phyloP scores from a whole-genome alignment of 495 filamentous ascomycete species.

The Talaromyces thailandensis region DNA sequence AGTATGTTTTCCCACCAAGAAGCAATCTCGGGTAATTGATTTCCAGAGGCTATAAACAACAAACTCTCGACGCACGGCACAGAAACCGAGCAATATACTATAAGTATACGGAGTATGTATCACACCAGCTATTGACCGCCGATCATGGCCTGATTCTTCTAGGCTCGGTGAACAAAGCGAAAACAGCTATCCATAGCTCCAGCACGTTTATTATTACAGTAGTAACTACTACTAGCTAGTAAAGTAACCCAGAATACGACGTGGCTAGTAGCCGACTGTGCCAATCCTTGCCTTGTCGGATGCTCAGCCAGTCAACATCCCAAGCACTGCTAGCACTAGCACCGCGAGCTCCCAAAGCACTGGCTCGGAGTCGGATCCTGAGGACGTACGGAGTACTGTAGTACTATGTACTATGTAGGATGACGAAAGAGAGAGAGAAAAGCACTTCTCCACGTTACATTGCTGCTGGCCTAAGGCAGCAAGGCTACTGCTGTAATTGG shows the following conservation, averaged over 20 bases:
- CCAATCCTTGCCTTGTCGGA: conserved; percentile 3
- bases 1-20: not conserved
- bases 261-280: not conserved
- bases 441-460: conserved; percentile 5
- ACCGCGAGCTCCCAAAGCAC: not conserved
- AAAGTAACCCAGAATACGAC: not conserved
- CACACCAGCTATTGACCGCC: not conserved
- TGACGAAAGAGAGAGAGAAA: not conserved
- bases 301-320: not conserved
- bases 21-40: not conserved
- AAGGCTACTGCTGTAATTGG: too few species aligned
- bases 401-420: too few species aligned
- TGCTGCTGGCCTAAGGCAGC: not conserved
- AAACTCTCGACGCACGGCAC: not conserved
- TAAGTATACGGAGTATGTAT: too few species aligned
- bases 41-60: not conserved
- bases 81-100: not conserved
- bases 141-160: not conserved
- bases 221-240: too few species aligned
- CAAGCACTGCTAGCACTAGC: not conserved
- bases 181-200: not conserved
- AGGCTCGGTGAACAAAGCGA: not conserved
- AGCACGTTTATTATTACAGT: not conserved
- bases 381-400: too few species aligned
- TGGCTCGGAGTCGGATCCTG: too few species aligned